These are phyloP conservation scores for Tricladium varicosporioides DNA, from an alignment of 2,329 filamentous ascomycete genomes.

Conservation along the genomic window DNA sequence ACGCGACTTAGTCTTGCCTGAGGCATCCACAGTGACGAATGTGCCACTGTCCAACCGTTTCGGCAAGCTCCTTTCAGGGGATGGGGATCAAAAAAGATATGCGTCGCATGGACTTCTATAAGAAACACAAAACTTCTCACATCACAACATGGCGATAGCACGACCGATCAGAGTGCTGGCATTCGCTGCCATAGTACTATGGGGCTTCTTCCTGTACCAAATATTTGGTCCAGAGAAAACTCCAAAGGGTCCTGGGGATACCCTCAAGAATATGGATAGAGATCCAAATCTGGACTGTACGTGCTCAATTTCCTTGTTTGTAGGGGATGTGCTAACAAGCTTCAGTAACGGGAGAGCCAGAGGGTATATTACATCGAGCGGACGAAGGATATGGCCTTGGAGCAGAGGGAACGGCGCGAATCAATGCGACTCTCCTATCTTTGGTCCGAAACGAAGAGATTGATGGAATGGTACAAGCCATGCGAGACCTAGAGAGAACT, in stretches of 20 bases:
- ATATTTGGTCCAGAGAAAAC: slow-evolving; percentile 59
- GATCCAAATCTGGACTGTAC: slow-evolving; percentile 88
- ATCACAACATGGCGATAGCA: slow-evolving; percentile 72
- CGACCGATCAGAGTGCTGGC: slow-evolving; percentile 80
- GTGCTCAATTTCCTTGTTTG: slow-evolving; percentile 34
- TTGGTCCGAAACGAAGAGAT: slow-evolving; percentile 92
- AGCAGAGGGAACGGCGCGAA: slow-evolving; percentile 73
- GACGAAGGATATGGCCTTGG: slow-evolving; percentile 76
- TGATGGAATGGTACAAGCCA: slow-evolving; percentile 78
- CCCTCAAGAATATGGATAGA: slow-evolving; percentile 61
- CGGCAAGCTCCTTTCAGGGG: slow-evolving; percentile 11
- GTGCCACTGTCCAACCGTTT: background rate
- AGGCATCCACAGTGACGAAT: background rate
- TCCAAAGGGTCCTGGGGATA: slow-evolving; percentile 40
- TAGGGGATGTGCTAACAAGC: slow-evolving; percentile 12
- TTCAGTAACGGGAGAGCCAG: slow-evolving; percentile 80
- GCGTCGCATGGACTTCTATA: slow-evolving; percentile 5
- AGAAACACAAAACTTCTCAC: slow-evolving; percentile 8
- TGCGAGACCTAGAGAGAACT: slow-evolving; percentile 87
- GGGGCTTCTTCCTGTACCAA: slow-evolving; percentile 77
- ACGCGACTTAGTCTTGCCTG: slow-evolving; percentile 4
- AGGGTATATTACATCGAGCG: slow-evolving; percentile 70
- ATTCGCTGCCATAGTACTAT: slow-evolving; percentile 67
- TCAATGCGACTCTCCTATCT: slow-evolving; percentile 89
- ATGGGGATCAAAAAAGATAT: slow-evolving; percentile 9